A percentile compares a stretch with the other conserved stretches of the same genome.
These are phyloP conservation scores for Penicillium sp. DNA, from an alignment of 2,329 filamentous ascomycete species.

Conservation along the genomic window DNA sequence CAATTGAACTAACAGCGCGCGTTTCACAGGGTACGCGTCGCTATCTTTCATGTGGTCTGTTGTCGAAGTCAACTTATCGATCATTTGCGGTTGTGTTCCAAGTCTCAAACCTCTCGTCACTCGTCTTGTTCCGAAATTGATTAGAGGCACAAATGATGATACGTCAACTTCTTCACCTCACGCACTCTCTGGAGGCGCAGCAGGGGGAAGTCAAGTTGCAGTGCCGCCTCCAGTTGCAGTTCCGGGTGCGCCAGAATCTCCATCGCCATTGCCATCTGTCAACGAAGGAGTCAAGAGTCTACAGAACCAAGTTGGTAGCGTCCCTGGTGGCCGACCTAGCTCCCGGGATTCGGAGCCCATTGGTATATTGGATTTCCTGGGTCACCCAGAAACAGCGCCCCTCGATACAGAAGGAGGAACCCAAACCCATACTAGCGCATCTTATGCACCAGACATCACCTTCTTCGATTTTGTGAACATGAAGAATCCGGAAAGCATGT, in stretches of 20 bases:
- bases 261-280: slow-evolving; percentile 8
- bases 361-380: slow-evolving; percentile 55
- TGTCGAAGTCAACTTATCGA: slow-evolving; percentile 85
- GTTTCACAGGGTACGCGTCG: slow-evolving; percentile 67
- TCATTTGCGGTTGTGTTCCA: slow-evolving; percentile 89
- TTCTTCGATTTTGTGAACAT: slow-evolving; percentile 65
- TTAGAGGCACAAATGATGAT: slow-evolving; percentile 48
- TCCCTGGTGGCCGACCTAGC: neutral
- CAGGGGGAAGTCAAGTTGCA: slow-evolving; percentile 9
- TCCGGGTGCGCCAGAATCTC: neutral
- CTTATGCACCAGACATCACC: slow-evolving; percentile 40
- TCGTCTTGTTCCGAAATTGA: slow-evolving; percentile 55
- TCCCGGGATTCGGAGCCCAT: slow-evolving; percentile 14
- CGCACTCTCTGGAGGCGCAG: slow-evolving; percentile 1
- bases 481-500: slow-evolving; percentile 56
- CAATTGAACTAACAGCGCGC: slow-evolving; percentile 44
- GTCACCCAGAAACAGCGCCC: slow-evolving; percentile 44
- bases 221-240: slow-evolving; percentile 11
- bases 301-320: slow-evolving; percentile 17
- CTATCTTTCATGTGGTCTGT: slow-evolving; percentile 91
- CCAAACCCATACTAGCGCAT: slow-evolving; percentile 39
- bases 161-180: slow-evolving; percentile 15
- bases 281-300: slow-evolving; percentile 19
- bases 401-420: slow-evolving; percentile 39
- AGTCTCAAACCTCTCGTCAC: slow-evolving; percentile 83